These are phyloP conservation scores for Myxozyma geophila DNA, from an alignment of 805 yeast genomes.

Conservation along the genomic window DNA sequence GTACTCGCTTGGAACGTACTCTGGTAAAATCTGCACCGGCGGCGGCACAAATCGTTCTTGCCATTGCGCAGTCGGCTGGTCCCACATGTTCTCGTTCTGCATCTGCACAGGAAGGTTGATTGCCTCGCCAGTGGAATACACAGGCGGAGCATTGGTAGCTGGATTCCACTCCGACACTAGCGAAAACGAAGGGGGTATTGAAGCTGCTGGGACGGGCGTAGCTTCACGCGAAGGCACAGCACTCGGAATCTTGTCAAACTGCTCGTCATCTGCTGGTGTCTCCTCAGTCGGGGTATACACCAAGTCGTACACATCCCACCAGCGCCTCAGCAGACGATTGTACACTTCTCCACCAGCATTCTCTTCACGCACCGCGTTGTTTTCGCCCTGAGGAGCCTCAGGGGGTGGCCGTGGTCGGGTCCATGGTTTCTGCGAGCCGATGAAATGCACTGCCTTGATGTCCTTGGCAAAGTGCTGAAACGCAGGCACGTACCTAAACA, in stretches of 20 bases:
- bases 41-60: conserved; percentile 30
- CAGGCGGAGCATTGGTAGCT: conserved; percentile 27
- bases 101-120: conserved; percentile 18
- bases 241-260: neutral
- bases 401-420: conserved; percentile 15
- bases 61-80: conserved; percentile 12
- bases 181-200: conserved; percentile 17
- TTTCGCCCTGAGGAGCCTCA: neutral
- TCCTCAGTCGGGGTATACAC: neutral
- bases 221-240: conserved; percentile 6
- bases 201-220: neutral
- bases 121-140: conserved; percentile 28
- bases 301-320: conserved; percentile 30
- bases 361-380: conserved; percentile 17
- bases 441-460: conserved; percentile 49
- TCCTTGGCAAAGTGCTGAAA: conserved; percentile 55
- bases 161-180: conserved; percentile 32
- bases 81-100: conserved; percentile 32
- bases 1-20: conserved; percentile 10
- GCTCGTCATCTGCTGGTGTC: neutral
- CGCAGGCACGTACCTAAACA: conserved; percentile 56
- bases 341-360: conserved; percentile 18
- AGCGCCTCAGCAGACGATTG: conserved; percentile 22
- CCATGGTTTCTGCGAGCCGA: conserved; percentile 51
- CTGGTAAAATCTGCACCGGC: conserved; percentile 13